These are phyloP conservation scores for Hypoxylon cercidicola DNA, from an alignment of 495 filamentous ascomycete species.

Conservation along the genomic window DNA sequence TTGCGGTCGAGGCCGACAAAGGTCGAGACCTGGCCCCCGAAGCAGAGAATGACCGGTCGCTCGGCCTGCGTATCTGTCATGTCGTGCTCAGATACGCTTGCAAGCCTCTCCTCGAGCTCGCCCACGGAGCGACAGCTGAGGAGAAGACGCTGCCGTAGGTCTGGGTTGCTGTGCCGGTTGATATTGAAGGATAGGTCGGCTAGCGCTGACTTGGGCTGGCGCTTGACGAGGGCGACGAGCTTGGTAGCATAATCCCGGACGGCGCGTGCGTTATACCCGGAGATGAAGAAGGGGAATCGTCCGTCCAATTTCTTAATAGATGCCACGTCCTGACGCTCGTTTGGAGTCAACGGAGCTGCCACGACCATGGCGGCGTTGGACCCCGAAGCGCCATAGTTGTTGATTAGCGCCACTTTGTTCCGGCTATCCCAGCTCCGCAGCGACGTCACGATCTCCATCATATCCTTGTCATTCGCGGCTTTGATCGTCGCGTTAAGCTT, in stretches of 20 bases:
- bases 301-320: no score
- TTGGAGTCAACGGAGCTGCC: no score
- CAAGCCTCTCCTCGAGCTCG: constrained; percentile 45
- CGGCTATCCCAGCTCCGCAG: constrained; percentile 45
- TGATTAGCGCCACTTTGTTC: constrained; percentile 54
- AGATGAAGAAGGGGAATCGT: no score
- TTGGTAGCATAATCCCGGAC: constrained; percentile 2
- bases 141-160: constrained; percentile 37
- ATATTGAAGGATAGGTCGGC: constrained; percentile 52
- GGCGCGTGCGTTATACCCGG: no score
- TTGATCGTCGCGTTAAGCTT: constrained; percentile 50
- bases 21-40: constrained; percentile 62
- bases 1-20: constrained; percentile 53
- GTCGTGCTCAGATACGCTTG: no score
- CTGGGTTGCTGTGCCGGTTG: constrained; percentile 40
- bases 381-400: constrained; percentile 63
- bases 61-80: constrained; percentile 11
- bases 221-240: constrained; percentile 6
- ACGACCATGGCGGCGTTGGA: constrained; percentile 57
- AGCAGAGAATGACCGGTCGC: constrained; percentile 59
- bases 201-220: no score
- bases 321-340: no score
- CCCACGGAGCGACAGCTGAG: constrained; percentile 41
- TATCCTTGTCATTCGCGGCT: constrained; percentile 39
- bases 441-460: constrained; percentile 49